A percentile compares a stretch with the other conserved stretches of the same genome.
These are phyloP conservation scores for Daldinia grandis DNA, from an alignment of 495 filamentous ascomycete species.

Conservation along the genomic window DNA sequence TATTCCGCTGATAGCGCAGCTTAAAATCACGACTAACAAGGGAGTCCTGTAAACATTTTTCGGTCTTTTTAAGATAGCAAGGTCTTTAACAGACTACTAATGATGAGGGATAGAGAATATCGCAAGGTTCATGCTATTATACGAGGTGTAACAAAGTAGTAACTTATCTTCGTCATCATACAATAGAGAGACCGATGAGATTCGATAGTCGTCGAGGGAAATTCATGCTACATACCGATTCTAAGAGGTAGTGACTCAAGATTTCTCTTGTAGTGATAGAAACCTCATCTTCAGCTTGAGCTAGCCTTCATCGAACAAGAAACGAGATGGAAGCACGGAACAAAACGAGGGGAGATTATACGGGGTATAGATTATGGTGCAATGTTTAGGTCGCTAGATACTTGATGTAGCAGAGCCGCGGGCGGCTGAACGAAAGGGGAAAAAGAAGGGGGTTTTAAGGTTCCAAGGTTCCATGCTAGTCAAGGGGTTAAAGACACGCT, in stretches of 20 bases:
- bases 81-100: not conserved
- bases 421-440: slow-evolving; percentile 32
- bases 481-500: slow-evolving; percentile 28
- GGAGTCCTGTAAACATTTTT: not conserved
- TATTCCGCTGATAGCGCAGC: not conserved
- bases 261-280: not conserved
- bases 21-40: not conserved
- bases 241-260: slow-evolving; percentile 1
- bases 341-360: slow-evolving; percentile 36
- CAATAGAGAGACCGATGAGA: slow-evolving; percentile 10
- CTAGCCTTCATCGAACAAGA: slow-evolving; percentile 14
- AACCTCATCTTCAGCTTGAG: slow-evolving; percentile 2
- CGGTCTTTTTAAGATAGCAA: not conserved
- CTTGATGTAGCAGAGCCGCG: slow-evolving; percentile 29
- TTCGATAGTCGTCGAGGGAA: not conserved
- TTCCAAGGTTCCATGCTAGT: slow-evolving; percentile 22
- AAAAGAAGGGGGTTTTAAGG: slow-evolving; percentile 29
- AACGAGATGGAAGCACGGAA: slow-evolving; percentile 26
- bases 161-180: not conserved
- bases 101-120: not conserved
- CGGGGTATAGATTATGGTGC: slow-evolving; percentile 36
- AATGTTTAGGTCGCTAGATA: slow-evolving; percentile 10
- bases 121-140: not conserved
- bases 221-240: not conserved
- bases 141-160: slow-evolving; percentile 29